Base-by-base conservation (phyloP, 179 eudicot genomes). In the Silene vulgaris region DNA sequence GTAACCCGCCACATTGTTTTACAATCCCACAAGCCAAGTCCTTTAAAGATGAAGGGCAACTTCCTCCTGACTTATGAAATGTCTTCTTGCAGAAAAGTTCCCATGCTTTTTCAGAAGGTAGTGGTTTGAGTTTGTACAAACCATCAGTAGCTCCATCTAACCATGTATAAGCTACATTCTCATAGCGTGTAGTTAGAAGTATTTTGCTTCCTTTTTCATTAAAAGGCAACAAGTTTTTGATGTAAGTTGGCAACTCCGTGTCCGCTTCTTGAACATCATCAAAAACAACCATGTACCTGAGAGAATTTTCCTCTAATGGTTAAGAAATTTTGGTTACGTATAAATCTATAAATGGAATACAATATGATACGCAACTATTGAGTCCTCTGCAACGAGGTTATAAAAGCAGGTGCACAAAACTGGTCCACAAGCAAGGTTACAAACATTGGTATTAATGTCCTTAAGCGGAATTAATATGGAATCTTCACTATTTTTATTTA, bases 41-140 rank as follows among this genome's bases (percentile, higher is more conserved):
- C 2, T 21, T 23, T 30, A 81, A 66, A 20, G 29, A 28, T 4
- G 61, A 0, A 6, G 83, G 87, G 37, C 83, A 82, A 17, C 1
- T 2, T 16, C 73, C 75, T 0, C 26, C 63, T 0, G 48, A 12
- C 2, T 11, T 14, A 28, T 76, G 76, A 78, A 82, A 80, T 0
- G 84, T 71, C 66, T 63, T 85, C 60, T 61, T 78, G 77, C 78
- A 80, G 65, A 85, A 85, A 28, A 85, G 80, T 20, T 74, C 43
- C 84, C 75, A 80, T 0, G 88, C 82, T 43, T 65, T 45, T 2
- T 74, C 63, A 1, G 30, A 8, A 19, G 74, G 21, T 65, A 80
- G 56, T 37, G 82, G 81, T 54, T 76, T 59, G 37, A 83, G 71
- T 28, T 71, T 60, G 29, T 77, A 76, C 26, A 43, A 8, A n/a